Evolutionary conservation across 2,329 filamentous ascomycete species (phyloP), one percentile per base, ranked within the genome.

Genomic region (Penicillium sp.): DNA sequence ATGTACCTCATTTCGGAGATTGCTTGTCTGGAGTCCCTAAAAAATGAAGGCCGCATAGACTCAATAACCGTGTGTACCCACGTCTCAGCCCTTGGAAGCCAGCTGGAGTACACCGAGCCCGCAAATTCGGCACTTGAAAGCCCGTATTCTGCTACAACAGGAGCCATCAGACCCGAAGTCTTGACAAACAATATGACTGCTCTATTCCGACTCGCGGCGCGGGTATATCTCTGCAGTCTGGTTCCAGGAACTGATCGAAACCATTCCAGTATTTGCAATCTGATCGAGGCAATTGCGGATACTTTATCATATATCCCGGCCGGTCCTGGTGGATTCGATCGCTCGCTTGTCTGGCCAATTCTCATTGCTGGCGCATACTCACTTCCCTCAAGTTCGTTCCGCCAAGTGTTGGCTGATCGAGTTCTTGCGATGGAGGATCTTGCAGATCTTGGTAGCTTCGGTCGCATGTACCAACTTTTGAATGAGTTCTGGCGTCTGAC

Each of bases 1-100:
- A 97, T 99, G 93, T 98, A 97, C 78, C 84, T 98, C 71, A 96
- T 99, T 76, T 96, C 93, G 1, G 95, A 99, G 80, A 97, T 98
- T 71, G 92, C 94, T 58, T 98, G 95, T 78, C 88, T 99, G 57
- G 95, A 98, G 77, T 91, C 91, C 3, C 86, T 97, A 66, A 96
- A 95, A 83, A 81, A 84, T 42, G 88, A 91, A 63, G 91, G 91
- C 70, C 92, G 95, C 81, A 70, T 84, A 70, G 91, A 96, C 69
- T 89, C 95, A 73, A 89, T 95, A 67, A 87, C 88, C 55, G 87
- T 98, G 49, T 97, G 93, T 85, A 87, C 90, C 63, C 94, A 97
- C 78, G 92, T 98, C 42, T 89, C 90, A 65, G 88, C 90, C n/a
- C 88, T 98, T 7, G 94, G 92, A 50, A 86, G 91, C 72, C 92